Percentiles rank a stretch among this genome's conserved stretches.
Conservation (phyloP, 2,329 filamentous ascomycete genomes). For the Zymoseptoria crescenta region DNA sequence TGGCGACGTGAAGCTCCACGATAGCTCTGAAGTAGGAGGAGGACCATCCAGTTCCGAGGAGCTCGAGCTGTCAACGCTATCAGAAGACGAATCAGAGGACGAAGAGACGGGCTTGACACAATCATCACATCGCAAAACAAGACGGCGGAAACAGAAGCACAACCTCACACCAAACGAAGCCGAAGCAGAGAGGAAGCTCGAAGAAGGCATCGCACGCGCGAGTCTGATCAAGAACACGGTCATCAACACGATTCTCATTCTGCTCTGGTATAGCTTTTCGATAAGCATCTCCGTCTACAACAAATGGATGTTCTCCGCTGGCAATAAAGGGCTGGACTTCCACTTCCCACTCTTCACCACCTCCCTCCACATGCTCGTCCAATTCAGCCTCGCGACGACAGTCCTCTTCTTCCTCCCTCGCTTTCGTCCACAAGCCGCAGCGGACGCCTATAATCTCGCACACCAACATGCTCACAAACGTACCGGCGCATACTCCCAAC, state of each 20-base stretch:
- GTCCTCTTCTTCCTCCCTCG: conserved; percentile 78
- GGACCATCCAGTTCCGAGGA: conserved; percentile 36
- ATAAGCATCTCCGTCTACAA: conserved; percentile 96
- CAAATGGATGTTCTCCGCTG: conserved; percentile 97
- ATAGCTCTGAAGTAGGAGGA: conserved; percentile 2
- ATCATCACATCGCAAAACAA: conserved; percentile 57
- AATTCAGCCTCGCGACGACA: conserved; percentile 70
- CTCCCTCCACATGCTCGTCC: conserved; percentile 89
- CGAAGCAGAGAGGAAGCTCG: conserved; percentile 49
- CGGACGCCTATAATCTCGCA: conserved; percentile 1
- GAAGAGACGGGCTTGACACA: conserved; percentile 82
- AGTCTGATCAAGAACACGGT: conserved; percentile 60
- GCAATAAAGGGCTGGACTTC: conserved; percentile 65
- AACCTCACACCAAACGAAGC: conserved; percentile 59
- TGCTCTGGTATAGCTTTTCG: conserved; percentile 83
- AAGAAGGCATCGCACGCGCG: conserved; percentile 58
- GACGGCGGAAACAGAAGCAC: conserved; percentile 58
- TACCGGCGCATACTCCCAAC: background rate
- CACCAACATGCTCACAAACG: background rate
- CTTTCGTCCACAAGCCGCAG: conserved; percentile 53
- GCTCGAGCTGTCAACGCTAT: conserved; percentile 52
- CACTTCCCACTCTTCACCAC: conserved; percentile 93
- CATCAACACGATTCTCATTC: conserved; percentile 74
- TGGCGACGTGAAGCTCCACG: conserved; percentile 3
- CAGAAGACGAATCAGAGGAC: conserved; percentile 48